Base-by-base conservation (phyloP, 306 rosid species). In the Delonix regia region DNA sequence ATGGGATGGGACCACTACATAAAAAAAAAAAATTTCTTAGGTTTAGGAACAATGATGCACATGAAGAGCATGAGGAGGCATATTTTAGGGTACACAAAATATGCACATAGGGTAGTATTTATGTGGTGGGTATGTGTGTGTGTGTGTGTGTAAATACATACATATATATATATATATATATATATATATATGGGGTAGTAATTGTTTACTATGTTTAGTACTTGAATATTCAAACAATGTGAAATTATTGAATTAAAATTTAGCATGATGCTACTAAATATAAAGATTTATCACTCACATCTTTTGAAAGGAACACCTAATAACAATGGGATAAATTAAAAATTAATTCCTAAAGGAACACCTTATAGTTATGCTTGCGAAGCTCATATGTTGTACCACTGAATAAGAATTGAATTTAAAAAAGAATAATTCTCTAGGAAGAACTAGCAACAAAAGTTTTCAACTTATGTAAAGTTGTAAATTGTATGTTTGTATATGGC, bases 401-500 rank as follows among this genome's bases (percentile, higher is more conserved):
- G 36, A 71, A 71, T 30, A n/a, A 64, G 7, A 45, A 48, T 36
- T 48, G 28, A 72, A 72, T 76, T 66, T 18, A 55, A 70, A 71
- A 85, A 25, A 42, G 67, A 45, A 28, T 83, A 95, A 98, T 94
- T 84, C 94, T 42, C 76, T 86, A 93, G 33, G 96, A 91, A 79
- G 99, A 93, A 83, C 99, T 97, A 74, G 99, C 60, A 0, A 93
- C 99, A 61, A 87, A 76, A 66, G 90, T 84, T 84, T 95, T 95
- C 38, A 93, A 73, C 64, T 81, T 93, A 80, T 93, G 96, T 69
- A 91, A 73, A 66, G 91, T 97, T 22, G 99, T 86, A 86, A 95
- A 95, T 65, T 93, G 98, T 78, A 95, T 93, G 44, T 96, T 94
- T 21, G 96, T 90, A 83, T 95, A 95, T 25, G 99, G 99, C 99